Base-by-base conservation (phyloP, 1,284 basidiomycete species). In the Cutaneotrichosporon cutaneum region DNA sequence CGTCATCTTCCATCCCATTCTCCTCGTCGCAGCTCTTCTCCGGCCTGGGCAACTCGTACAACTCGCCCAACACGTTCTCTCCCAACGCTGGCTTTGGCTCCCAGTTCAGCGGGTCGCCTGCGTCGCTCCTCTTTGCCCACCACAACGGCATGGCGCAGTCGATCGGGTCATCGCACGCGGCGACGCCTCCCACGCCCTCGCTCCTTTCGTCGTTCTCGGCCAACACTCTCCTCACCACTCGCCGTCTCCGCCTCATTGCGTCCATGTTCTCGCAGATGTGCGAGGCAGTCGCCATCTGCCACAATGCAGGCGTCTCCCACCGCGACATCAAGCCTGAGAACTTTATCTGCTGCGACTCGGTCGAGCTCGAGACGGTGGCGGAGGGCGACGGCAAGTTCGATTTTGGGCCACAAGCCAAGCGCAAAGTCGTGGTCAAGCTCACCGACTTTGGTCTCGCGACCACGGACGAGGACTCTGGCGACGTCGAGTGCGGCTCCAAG, bases 251-350 rank as follows among this genome's bases (percentile, higher is more conserved):
- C 26, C 86, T 99, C 68, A 92, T 99, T 71, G 88, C 93, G 10
- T 88, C 90, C 74, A 99, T 99, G 96, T 99, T 99, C 80, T 83
- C 87, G 82, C 84, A 99, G 81, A 99, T 99, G 92, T 99, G 96
- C 77, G 90, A 95, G 66, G 94, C 95, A 35, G 94, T 99, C 13
- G 91, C 92, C 4, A 87, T 90, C n/a, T 98, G 95, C 80, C 95
- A 99, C 76, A 88, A 90, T 44, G 87, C 89, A 63, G 90, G 90
- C 51, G 90, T 99, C 60, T 91, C 89, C 75, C 95, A 99, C 77
- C 88, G 95, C 64, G 96, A 99, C 79, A 96, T 99, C 84, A 99
- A 99, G 82, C 95, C 95, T 0, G 92, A 94, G 81, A 95, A 94
- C 81, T 94, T 94, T 74, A 94, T 93, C 75, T 80, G 78, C 66